phyloP scores from a whole-genome alignment of 2,329 filamentous ascomycete genomes.

The Aspergillus thermomutatus region DNA sequence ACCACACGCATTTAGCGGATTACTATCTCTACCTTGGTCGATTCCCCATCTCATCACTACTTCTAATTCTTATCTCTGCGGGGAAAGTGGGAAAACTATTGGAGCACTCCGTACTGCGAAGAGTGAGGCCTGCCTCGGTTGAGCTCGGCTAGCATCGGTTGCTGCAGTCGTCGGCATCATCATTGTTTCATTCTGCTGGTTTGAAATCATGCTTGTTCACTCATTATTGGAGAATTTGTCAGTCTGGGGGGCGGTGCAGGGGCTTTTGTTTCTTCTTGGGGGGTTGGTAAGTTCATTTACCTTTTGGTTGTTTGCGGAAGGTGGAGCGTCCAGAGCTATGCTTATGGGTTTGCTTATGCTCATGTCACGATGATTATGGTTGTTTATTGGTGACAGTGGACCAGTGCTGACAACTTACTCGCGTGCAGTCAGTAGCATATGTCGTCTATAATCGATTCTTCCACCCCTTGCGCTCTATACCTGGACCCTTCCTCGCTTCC shows the following conservation, averaged over 20 bases:
- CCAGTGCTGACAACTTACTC: background rate
- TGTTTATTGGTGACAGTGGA: background rate
- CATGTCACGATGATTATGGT: background rate
- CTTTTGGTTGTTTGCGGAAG: too few relatives aligned
- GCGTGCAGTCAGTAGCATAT: constrained; percentile 25
- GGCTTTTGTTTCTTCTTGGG: constrained; percentile 15
- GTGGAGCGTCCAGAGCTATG: too few relatives aligned
- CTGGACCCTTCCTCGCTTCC: constrained; percentile 29
- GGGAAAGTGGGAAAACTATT: background rate
- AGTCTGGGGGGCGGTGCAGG: constrained; percentile 12
- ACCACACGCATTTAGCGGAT: background rate
- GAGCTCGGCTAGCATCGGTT: constrained; percentile 22
- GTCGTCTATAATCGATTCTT: constrained; percentile 34
- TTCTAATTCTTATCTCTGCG: background rate
- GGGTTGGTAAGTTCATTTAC: constrained; percentile 16
- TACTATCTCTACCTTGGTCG: background rate
- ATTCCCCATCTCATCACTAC: background rate
- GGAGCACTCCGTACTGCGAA: too few relatives aligned
- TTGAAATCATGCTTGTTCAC: constrained; percentile 21
- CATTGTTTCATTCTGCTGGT: background rate
- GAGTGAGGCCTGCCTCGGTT: constrained; percentile 11
- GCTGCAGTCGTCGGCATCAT: background rate
- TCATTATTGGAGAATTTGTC: constrained; percentile 17
- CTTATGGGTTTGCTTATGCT: too few relatives aligned
- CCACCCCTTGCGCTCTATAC: constrained; percentile 31